Evolutionary conservation across 208 protist species (phyloP).

Genomic region (Kentomonas sorsogonicus): DNA sequence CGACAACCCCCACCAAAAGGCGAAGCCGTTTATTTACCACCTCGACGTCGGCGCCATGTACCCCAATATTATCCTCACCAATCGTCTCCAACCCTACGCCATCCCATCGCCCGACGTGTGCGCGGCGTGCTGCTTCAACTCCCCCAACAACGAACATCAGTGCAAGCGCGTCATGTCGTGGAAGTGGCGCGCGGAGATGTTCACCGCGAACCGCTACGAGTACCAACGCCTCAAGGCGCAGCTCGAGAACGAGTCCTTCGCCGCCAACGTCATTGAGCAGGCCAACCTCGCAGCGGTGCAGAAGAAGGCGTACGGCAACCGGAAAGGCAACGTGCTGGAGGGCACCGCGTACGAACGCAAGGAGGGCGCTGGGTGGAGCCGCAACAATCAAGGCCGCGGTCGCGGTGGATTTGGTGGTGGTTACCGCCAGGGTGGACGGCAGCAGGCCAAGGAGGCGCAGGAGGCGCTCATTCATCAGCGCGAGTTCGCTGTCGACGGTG

Average conservation of each 20-base stretch:
- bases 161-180: slow-evolving; percentile 98
- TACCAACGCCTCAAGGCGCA: slow-evolving; percentile 94
- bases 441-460: slow-evolving; percentile 55
- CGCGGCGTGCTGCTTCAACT: slow-evolving; percentile 96
- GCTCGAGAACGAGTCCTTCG: slow-evolving; percentile 94
- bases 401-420: slow-evolving; percentile 28
- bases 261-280: slow-evolving; percentile 67
- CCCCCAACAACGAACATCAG: slow-evolving; percentile 89
- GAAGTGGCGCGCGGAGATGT: slow-evolving; percentile 98
- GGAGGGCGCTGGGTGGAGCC: slow-evolving; percentile 40
- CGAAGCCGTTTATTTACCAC: slow-evolving; percentile 98
- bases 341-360: slow-evolving; percentile 82
- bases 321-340: slow-evolving; percentile 88
- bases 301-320: slow-evolving; percentile 89
- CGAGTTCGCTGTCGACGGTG: slow-evolving; percentile 19
- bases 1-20: slow-evolving; percentile 78
- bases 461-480: slow-evolving; percentile 61
- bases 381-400: slow-evolving; percentile 1
- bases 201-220: slow-evolving; percentile 93
- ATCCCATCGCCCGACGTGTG: slow-evolving; percentile 95
- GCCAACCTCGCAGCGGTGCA: slow-evolving; percentile 81
- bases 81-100: slow-evolving; percentile 98
- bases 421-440: slow-evolving; percentile 62
- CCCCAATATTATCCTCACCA: slow-evolving; percentile 99
- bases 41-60: slow-evolving; percentile 99